Evolutionary conservation across 495 filamentous ascomycete genomes (phyloP).

Genomic region (Penicillium cinerascens): DNA sequence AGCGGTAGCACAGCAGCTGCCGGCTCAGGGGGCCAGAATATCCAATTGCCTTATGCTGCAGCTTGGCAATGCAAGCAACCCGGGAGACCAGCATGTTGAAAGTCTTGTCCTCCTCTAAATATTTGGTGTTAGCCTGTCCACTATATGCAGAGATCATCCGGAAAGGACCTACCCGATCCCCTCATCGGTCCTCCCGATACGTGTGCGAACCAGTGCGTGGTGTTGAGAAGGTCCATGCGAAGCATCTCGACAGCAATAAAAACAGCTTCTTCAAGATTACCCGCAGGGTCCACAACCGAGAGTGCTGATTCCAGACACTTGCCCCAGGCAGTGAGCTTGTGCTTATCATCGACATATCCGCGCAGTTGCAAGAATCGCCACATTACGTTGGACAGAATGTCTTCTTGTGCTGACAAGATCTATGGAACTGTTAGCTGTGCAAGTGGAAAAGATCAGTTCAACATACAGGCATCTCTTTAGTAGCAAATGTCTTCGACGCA

Average conservation of each 20-base stretch:
- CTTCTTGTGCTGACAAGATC: constrained; percentile 52
- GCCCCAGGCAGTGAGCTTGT: constrained; percentile 82
- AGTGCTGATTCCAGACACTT: constrained; percentile 68
- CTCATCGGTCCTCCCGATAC: constrained; percentile 58
- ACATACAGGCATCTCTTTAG: constrained; percentile 36
- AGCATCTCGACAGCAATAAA: constrained; percentile 80
- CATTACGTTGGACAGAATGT: constrained; percentile 71
- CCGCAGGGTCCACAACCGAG: constrained; percentile 52
- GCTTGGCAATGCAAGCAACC: constrained; percentile 73
- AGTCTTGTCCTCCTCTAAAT: constrained; percentile 58
- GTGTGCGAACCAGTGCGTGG: constrained; percentile 52
- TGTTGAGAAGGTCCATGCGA: constrained; percentile 71
- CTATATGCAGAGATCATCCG: background rate
- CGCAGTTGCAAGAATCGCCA: constrained; percentile 90
- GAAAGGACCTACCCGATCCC: constrained; percentile 48
- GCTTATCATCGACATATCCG: constrained; percentile 75
- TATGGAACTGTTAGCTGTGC: constrained; percentile 16
- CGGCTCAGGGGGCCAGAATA: constrained; percentile 94
- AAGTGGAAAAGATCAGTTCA: background rate
- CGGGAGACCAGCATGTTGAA: constrained; percentile 79
- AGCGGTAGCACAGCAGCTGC: constrained; percentile 82
- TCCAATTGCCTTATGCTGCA: constrained; percentile 79
- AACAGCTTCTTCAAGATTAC: constrained; percentile 57
- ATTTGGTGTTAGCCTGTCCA: background rate
- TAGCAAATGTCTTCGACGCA: constrained; percentile 58